Conservation (phyloP, 75 land plant genomes). For the Pinus tabuliformis region DNA sequence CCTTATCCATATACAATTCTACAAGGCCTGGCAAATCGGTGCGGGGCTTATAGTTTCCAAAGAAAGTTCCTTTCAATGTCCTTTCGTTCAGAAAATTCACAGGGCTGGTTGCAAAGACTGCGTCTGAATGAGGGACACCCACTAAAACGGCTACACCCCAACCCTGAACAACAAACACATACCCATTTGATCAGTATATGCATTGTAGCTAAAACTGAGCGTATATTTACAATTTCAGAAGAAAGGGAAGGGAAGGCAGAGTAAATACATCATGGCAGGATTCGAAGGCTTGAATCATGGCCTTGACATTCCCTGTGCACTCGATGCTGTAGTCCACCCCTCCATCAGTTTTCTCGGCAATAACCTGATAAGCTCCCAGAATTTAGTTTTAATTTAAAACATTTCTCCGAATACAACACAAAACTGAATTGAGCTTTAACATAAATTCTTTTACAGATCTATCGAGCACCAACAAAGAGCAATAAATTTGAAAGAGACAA, state of each 20-base stretch:
- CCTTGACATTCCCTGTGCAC: conserved; percentile 55
- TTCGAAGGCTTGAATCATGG: conserved; percentile 51
- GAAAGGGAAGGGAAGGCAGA: not conserved
- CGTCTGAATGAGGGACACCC: conserved; percentile 18
- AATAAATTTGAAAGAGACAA: too few relatives aligned
- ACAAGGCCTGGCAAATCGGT: conserved; percentile 42
- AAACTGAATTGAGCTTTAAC: too few relatives aligned
- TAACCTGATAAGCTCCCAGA: conserved; percentile 11
- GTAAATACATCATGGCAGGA: conserved; percentile 40
- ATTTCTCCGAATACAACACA: too few relatives aligned
- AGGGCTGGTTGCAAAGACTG: conserved; percentile 16
- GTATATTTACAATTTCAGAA: too few relatives aligned
- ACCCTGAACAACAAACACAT: conserved; percentile 16
- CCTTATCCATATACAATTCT: conserved; percentile 24
- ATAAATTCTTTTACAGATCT: too few relatives aligned
- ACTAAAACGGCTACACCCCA: conserved; percentile 30
- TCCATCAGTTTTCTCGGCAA: conserved; percentile 49
- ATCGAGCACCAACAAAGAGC: too few relatives aligned
- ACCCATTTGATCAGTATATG: too few relatives aligned
- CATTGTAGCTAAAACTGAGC: too few relatives aligned
- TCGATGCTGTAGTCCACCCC: conserved; percentile 64
- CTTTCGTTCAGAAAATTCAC: conserved; percentile 25
- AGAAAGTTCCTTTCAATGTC: conserved; percentile 39
- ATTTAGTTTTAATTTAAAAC: too few relatives aligned
- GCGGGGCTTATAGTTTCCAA: conserved; percentile 39